A percentile compares a stretch with the other conserved stretches of the same genome.
Conservation (phyloP, 768 basidiomycete species). For the Udeniomyces megalosporus region DNA sequence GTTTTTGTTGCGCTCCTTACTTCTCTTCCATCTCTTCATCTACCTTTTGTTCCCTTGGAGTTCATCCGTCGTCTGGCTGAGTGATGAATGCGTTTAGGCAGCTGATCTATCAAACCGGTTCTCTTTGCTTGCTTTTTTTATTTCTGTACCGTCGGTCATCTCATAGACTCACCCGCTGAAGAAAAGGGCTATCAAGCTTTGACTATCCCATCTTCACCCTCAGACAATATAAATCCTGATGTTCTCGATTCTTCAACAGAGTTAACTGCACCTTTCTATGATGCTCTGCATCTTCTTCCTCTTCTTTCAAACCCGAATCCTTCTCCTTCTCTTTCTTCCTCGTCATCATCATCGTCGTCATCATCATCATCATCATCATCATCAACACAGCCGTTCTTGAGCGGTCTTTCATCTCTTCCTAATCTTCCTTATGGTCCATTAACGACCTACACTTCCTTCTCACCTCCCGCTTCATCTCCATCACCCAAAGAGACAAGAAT, state of each 20-base stretch:
- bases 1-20: not conserved
- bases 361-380: too few species aligned
- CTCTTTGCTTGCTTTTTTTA: not conserved
- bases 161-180: slow-evolving; percentile 12
- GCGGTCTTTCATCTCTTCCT: not conserved
- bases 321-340: not conserved
- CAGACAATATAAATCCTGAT: not conserved
- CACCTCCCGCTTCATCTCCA: not conserved
- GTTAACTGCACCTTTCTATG: not conserved
- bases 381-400: too few species aligned
- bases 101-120: not conserved
- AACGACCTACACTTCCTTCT: slow-evolving; percentile 3
- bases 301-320: too few species aligned
- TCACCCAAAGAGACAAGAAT: not conserved
- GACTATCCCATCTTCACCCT: too few species aligned
- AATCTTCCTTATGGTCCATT: not conserved
- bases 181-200: slow-evolving; percentile 12
- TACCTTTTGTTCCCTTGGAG: not conserved
- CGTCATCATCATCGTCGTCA: not conserved
- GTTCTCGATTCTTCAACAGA: not conserved
- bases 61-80: too few species aligned
- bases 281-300: not conserved
- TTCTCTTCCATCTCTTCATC: not conserved
- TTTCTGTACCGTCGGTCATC: not conserved
- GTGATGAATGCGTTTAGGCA: too few species aligned